Percentiles rank a stretch among this genome's conserved stretches.
These are phyloP conservation scores for Lachancea quebecensis DNA, from an alignment of 805 yeast genomes.

Conservation along the genomic window DNA sequence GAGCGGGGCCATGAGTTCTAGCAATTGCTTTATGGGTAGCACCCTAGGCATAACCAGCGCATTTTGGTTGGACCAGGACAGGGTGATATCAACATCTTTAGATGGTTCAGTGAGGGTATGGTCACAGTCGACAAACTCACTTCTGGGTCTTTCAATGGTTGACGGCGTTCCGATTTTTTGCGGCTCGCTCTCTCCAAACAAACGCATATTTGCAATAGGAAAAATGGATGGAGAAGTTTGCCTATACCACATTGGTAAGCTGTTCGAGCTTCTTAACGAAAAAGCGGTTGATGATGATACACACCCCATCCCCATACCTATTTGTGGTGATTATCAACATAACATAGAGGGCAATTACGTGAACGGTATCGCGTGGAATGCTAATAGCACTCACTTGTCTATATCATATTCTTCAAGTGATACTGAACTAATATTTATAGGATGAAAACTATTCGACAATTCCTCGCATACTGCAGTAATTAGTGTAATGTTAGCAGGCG, in stretches of 20 bases:
- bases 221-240: constrained; percentile 56
- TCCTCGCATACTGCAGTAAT: not conserved
- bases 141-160: constrained; percentile 28
- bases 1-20: constrained; percentile 49
- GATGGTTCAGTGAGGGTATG: constrained; percentile 68
- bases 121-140: constrained; percentile 37
- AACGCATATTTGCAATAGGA: constrained; percentile 50
- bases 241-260: constrained; percentile 40
- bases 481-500: no score
- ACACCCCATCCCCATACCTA: constrained; percentile 22
- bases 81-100: constrained; percentile 50
- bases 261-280: constrained; percentile 5
- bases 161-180: constrained; percentile 52
- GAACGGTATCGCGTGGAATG: constrained; percentile 33
- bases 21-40: constrained; percentile 46
- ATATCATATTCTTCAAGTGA: constrained; percentile 30
- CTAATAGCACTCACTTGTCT: constrained; percentile 22
- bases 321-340: constrained; percentile 21
- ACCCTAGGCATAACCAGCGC: constrained; percentile 50
- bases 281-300: not conserved
- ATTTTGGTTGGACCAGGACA: constrained; percentile 44
- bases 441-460: not conserved
- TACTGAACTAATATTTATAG: constrained; percentile 20
- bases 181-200: constrained; percentile 46
- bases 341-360: constrained; percentile 23